These are phyloP conservation scores for Peronospora belbahrii DNA, from an alignment of 352 stramenopile species.

Conservation along the genomic window DNA sequence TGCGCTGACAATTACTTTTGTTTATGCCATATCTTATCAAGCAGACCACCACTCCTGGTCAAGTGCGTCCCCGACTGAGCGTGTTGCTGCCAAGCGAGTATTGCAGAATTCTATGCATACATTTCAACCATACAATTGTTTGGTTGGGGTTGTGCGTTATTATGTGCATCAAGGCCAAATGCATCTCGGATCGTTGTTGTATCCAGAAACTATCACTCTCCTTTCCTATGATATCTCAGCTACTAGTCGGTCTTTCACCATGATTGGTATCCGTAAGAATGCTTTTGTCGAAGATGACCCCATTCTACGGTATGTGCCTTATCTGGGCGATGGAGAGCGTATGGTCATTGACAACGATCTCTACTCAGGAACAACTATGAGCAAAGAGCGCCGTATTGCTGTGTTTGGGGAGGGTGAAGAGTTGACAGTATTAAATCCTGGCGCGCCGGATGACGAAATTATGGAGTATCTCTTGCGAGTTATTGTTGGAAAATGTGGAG, in stretches of 20 bases:
- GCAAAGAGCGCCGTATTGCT: conserved; percentile 38
- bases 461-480: conserved; percentile 54
- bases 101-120: conserved; percentile 10
- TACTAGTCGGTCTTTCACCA: conserved; percentile 49
- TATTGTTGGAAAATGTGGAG: conserved; percentile 39
- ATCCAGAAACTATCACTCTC: conserved; percentile 50
- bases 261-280: conserved; percentile 66
- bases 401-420: conserved; percentile 32
- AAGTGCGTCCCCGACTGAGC: conserved; percentile 28
- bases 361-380: conserved; percentile 53
- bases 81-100: conserved; percentile 20
- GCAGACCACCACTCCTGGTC: conserved; percentile 24
- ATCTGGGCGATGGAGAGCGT: conserved; percentile 70
- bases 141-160: conserved; percentile 38
- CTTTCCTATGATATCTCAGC: conserved; percentile 36
- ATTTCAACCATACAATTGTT: conserved; percentile 19
- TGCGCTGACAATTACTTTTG: background rate
- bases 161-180: conserved; percentile 18
- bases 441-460: conserved; percentile 46
- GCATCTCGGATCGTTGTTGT: conserved; percentile 15
- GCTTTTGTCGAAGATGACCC: conserved; percentile 74
- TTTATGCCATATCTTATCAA: background rate
- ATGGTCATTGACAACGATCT: conserved; percentile 55
- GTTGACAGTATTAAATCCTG: conserved; percentile 29
- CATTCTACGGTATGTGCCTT: conserved; percentile 82